phyloP scores from a whole-genome alignment of 2,329 filamentous ascomycete species.

The Paraphaeosphaeria sporulosa region DNA sequence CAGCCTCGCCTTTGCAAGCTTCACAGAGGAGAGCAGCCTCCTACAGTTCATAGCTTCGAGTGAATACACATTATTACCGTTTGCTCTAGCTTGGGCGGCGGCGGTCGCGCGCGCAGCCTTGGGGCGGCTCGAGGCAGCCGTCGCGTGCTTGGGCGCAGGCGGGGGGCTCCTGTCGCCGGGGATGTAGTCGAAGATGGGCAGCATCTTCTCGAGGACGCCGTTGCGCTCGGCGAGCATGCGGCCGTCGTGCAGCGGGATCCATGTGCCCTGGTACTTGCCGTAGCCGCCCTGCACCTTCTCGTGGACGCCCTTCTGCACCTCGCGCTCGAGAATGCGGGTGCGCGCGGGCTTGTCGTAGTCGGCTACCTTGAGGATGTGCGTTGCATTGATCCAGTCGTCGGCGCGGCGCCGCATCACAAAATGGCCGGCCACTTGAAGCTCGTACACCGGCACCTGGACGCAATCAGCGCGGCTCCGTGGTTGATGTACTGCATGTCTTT shows the following conservation, averaged over 20 bases:
- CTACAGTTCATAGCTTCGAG: constrained; percentile 40
- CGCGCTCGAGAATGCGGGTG: constrained; percentile 92
- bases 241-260: constrained; percentile 88
- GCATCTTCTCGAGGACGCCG: constrained; percentile 81
- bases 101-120: constrained; percentile 74
- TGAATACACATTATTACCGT: constrained; percentile 41
- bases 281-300: constrained; percentile 99
- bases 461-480: too few relatives aligned
- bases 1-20: constrained; percentile 15
- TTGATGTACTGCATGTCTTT: too few relatives aligned
- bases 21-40: constrained; percentile 22
- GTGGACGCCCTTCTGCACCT: constrained; percentile 94
- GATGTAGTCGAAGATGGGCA: constrained; percentile 87
- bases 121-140: constrained; percentile 74
- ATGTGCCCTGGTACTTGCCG: constrained; percentile 98
- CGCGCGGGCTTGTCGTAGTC: constrained; percentile 96
- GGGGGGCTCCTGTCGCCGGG: constrained; percentile 88
- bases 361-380: constrained; percentile 95
- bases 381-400: constrained; percentile 99
- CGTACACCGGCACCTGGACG: constrained; percentile 92
- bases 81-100: constrained; percentile 52
- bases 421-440: constrained; percentile 84
- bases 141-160: constrained; percentile 88
- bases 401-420: constrained; percentile 95
- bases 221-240: constrained; percentile 85